Conservation (phyloP, 2,329 filamentous ascomycete genomes). For the Colletotrichum neosansevieriae region DNA sequence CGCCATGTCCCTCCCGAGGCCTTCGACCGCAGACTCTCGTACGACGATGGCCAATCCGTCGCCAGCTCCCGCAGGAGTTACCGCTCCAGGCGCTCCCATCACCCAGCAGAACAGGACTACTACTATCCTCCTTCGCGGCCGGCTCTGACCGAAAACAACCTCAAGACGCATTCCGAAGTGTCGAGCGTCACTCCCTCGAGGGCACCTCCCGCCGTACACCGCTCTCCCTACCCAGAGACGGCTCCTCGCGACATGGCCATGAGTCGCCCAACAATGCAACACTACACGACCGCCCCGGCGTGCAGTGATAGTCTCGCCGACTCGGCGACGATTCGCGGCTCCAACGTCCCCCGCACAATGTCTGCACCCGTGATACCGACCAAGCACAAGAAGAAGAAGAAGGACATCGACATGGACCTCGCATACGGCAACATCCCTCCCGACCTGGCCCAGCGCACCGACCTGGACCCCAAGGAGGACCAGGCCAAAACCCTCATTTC, state of each 20-base stretch:
- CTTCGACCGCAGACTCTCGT: slow-evolving; percentile 45
- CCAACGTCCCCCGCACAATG: slow-evolving; percentile 51
- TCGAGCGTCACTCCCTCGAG: slow-evolving; percentile 61
- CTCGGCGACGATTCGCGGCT: slow-evolving; percentile 36
- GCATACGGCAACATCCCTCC: slow-evolving; percentile 89
- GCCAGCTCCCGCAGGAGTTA: slow-evolving; percentile 59
- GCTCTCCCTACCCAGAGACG: slow-evolving; percentile 58
- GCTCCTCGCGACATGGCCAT: slow-evolving; percentile 57
- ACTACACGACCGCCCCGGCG: slow-evolving; percentile 45
- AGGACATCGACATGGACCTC: slow-evolving; percentile 87
- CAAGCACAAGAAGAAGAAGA: slow-evolving; percentile 50
- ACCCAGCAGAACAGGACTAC: slow-evolving; percentile 42
- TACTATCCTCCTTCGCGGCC: slow-evolving; percentile 45
- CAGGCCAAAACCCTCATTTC: slow-evolving; percentile 71
- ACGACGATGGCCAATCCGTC: slow-evolving; percentile 50
- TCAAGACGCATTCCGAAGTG: slow-evolving; percentile 65
- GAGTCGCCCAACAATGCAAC: slow-evolving; percentile 40
- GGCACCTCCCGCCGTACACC: slow-evolving; percentile 50
- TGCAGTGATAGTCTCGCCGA: slow-evolving; percentile 41
- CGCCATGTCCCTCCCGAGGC: slow-evolving; percentile 41
- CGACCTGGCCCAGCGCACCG: slow-evolving; percentile 66
- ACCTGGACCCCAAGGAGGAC: slow-evolving; percentile 63
- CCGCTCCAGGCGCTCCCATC: slow-evolving; percentile 52
- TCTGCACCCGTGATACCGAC: slow-evolving; percentile 55
- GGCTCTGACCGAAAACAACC: slow-evolving; percentile 65